Evolutionary conservation across 2,329 filamentous ascomycete genomes (phyloP).

Genomic region (Pseudogymnoascus sp.): DNA sequence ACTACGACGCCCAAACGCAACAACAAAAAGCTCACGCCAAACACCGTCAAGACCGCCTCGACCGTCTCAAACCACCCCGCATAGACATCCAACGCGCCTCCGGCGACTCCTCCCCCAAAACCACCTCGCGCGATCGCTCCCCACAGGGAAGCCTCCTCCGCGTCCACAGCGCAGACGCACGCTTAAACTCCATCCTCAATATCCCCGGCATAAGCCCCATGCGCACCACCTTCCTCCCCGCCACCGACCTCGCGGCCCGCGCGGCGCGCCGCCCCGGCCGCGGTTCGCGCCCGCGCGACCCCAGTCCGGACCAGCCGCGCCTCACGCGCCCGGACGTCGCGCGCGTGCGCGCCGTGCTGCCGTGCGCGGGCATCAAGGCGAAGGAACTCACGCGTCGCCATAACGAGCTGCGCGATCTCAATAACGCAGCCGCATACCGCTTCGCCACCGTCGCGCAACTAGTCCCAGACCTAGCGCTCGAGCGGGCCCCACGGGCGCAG

Average conservation of each 20-base stretch:
- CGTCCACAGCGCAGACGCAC: constrained; percentile 23
- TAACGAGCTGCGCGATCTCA: constrained; percentile 23
- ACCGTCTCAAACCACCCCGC: constrained; percentile 37
- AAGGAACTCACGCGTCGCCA: constrained; percentile 68
- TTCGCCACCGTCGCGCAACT: constrained; percentile 24
- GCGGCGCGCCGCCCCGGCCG: constrained; percentile 26
- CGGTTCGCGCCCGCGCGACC: constrained; percentile 36
- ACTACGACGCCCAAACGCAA: neutral
- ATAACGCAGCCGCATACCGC: constrained; percentile 12
- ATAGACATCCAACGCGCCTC: constrained; percentile 41
- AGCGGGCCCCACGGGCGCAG: constrained; percentile 22
- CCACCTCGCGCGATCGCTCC: constrained; percentile 13
- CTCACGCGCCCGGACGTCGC: constrained; percentile 69
- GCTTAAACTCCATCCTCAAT: constrained; percentile 30
- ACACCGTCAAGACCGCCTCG: constrained; percentile 9
- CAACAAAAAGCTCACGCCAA: neutral
- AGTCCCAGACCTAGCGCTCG: constrained; percentile 13
- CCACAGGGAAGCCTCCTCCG: constrained; percentile 19
- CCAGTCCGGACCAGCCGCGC: neutral
- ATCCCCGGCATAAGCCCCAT: constrained; percentile 26
- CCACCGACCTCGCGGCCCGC: constrained; percentile 39
- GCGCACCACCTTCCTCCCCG: constrained; percentile 32
- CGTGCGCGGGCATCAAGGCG: constrained; percentile 85
- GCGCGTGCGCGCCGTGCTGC: constrained; percentile 67
- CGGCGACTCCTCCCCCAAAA: constrained; percentile 23